These are phyloP conservation scores for Mallotus nudiflorus DNA, from an alignment of 345 rosid species.

Conservation along the genomic window DNA sequence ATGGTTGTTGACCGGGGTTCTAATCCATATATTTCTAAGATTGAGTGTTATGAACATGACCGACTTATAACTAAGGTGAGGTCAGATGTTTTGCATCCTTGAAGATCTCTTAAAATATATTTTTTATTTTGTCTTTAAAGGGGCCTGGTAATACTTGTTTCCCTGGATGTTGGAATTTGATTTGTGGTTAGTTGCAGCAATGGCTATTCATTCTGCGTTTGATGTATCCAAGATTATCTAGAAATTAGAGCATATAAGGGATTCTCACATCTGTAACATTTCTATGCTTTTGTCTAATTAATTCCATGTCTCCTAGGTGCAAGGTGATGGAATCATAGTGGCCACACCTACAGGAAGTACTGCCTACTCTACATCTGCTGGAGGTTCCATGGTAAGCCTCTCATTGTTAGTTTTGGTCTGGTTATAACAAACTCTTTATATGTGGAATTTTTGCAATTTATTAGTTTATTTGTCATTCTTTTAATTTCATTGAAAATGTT, in stretches of 20 bases:
- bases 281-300: conserved; percentile 15
- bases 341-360: conserved; percentile 99
- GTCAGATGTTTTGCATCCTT: conserved; percentile 12
- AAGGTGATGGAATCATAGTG: conserved; percentile 98
- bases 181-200: neutral
- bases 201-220: neutral
- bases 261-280: neutral
- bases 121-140: neutral
- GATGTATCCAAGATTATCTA: conserved; percentile 19
- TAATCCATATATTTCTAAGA: conserved; percentile 96
- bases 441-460: neutral
- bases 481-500: too few species aligned
- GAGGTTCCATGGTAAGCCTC: conserved; percentile 91
- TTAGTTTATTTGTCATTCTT: neutral
- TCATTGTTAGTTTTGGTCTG: neutral
- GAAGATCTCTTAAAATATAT: neutral
- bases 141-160: conserved; percentile 8
- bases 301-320: conserved; percentile 58
- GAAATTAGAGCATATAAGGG: conserved; percentile 7
- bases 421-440: neutral
- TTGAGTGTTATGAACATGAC: conserved; percentile 95
- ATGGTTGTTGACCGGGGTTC: conserved; percentile 96
- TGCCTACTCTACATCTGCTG: conserved; percentile 97
- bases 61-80: conserved; percentile 95
- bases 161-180: neutral